Conservation (phyloP, 2,329 filamentous ascomycete species). For the Claviceps capensis region DNA sequence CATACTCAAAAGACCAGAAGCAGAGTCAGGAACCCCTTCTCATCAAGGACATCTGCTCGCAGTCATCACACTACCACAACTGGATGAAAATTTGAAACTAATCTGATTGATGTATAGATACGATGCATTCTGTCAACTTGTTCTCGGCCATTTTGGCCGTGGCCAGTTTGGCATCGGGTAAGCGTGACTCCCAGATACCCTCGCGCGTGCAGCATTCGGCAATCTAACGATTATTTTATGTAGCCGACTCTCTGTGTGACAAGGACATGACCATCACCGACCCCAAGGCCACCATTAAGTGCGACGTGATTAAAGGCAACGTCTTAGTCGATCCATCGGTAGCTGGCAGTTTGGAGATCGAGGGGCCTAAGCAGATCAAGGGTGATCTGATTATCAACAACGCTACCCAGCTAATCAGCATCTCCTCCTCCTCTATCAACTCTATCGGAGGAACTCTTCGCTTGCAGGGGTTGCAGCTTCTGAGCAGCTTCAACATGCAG, state of each 20-base stretch:
- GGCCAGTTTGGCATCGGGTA: constrained; percentile 29
- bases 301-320: constrained; percentile 55
- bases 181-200: constrained; percentile 9
- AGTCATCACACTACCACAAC: background rate
- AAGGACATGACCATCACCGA: constrained; percentile 49
- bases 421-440: constrained; percentile 47
- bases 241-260: constrained; percentile 23
- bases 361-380: constrained; percentile 42
- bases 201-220: too few relatives aligned
- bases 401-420: constrained; percentile 40
- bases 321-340: constrained; percentile 48
- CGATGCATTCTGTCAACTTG: constrained; percentile 33
- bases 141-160: constrained; percentile 32
- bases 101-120: constrained; percentile 11
- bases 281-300: constrained; percentile 48
- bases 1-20: constrained; percentile 5
- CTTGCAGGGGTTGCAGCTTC: constrained; percentile 52
- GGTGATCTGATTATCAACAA: constrained; percentile 51
- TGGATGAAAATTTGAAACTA: background rate
- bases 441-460: constrained; percentile 57
- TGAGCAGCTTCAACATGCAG: constrained; percentile 55
- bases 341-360: constrained; percentile 44
- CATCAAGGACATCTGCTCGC: background rate
- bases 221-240: background rate
- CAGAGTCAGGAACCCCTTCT: constrained; percentile 8